Evolutionary conservation across 768 basidiomycete genomes (phyloP), one percentile per base, ranked within the genome.

Genomic region (Rossbeevera mucosa): DNA sequence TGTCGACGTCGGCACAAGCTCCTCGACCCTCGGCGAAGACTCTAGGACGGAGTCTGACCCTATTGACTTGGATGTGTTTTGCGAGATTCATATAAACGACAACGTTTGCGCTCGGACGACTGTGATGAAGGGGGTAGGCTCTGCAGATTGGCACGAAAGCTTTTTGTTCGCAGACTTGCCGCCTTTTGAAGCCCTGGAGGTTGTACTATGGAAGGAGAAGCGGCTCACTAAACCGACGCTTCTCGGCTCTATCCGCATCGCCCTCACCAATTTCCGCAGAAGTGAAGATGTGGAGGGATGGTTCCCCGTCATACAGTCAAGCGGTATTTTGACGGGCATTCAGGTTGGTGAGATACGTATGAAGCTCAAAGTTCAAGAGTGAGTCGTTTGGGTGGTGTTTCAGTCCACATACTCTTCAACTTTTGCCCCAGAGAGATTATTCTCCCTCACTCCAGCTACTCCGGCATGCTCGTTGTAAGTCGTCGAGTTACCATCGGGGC

Each of bases 71-170:
- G 86, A 88, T 59, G 75, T 88, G 6, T 90, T 79, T 50, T 92
- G 90, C 67, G 88, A 92, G 66, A 75, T 94, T n/a, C 77, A 78
- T 55, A 72, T 87, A 42, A 88, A 90, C 58, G 76, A 77, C 58
- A 75, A 75, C 21, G 67, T 88, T 14, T 83, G 82, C 55, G 89
- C 86, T 48, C 79, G 86, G 49, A 91, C 91, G 2, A 85, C 86
- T 2, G 75, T 84, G 51, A 86, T 84, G 70, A 85, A 80, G 58
- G 81, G 81, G 18, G 71, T 79, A 49, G 81, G 79, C 31, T 77
- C 78, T 40, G 82, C 85, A 0, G 84, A 90, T 63, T 94, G 92
- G 92, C 86, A 89, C 56, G 92, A 94, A 70, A 73, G 63, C 38
- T 93, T 94, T 64, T 65, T 71, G 20, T 85, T 91, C 56, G 65